Evolutionary conservation across 495 filamentous ascomycete genomes (phyloP).

Genomic region (Hypomontagnella monticulosa): DNA sequence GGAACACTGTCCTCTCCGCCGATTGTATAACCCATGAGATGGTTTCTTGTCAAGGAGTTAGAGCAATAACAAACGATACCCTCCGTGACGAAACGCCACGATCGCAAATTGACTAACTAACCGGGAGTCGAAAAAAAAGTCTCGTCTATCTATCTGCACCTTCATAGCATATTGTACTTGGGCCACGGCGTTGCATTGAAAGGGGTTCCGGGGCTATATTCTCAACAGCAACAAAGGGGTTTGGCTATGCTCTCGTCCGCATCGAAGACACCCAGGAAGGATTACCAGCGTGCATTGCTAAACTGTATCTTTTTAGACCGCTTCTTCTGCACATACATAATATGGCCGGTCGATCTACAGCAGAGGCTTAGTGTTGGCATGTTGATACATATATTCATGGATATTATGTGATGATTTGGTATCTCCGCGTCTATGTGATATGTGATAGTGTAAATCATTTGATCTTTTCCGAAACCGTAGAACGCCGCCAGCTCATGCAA

Average conservation of each 20-base stretch:
- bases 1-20: constrained; percentile 62
- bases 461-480: background rate
- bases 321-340: constrained; percentile 42
- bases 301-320: constrained; percentile 32
- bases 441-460: background rate
- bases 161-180: constrained; percentile 35
- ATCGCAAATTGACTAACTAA: constrained; percentile 4
- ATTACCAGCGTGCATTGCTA: constrained; percentile 5
- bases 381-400: background rate
- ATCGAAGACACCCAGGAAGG: constrained; percentile 32
- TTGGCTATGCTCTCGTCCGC: constrained; percentile 29
- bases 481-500: background rate
- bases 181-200: constrained; percentile 40
- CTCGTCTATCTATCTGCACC: constrained; percentile 3
- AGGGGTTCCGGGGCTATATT: constrained; percentile 36
- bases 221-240: constrained; percentile 26
- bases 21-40: constrained; percentile 33
- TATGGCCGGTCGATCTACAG: constrained; percentile 9
- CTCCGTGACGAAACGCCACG: constrained; percentile 3
- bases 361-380: constrained; percentile 14
- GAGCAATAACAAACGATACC: constrained; percentile 1
- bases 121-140: background rate
- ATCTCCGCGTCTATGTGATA: constrained; percentile 17
- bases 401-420: constrained; percentile 26
- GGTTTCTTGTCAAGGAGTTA: constrained; percentile 2